Evolutionary conservation across 352 stramenopile genomes (phyloP).

Genomic region (Globisporangium orthogonon): DNA sequence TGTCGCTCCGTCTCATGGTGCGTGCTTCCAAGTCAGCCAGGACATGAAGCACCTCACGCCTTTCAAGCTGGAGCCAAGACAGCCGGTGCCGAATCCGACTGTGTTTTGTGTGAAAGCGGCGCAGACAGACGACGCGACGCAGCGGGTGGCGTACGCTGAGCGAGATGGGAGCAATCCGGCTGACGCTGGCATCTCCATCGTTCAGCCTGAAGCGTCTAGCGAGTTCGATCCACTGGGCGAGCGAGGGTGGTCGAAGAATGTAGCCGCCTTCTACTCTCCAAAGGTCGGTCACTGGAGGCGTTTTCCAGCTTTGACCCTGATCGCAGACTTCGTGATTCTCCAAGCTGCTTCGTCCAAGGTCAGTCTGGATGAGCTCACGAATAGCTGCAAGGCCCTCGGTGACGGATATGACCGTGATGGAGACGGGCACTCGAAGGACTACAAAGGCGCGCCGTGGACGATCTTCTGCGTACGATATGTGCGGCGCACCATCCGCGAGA

Average conservation of each 20-base stretch:
- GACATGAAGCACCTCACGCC: conserved; percentile 10
- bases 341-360: conserved; percentile 19
- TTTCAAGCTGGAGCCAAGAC: conserved; percentile 5
- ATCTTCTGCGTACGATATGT: conserved; percentile 36
- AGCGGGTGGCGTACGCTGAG: conserved; percentile 29
- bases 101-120: conserved; percentile 30
- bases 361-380: conserved; percentile 26
- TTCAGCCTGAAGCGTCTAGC: conserved; percentile 22
- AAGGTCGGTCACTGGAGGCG: conserved; percentile 21
- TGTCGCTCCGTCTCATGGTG: conserved; percentile 21
- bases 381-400: conserved; percentile 15
- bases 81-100: conserved; percentile 2
- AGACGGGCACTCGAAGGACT: conserved; percentile 41
- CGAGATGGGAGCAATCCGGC: conserved; percentile 6
- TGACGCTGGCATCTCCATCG: conserved; percentile 8
- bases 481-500: conserved; percentile 22
- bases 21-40: conserved; percentile 20
- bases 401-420: conserved; percentile 29
- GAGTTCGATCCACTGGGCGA: conserved; percentile 23
- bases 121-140: conserved; percentile 23
- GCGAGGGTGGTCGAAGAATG: conserved; percentile 24
- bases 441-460: conserved; percentile 30
- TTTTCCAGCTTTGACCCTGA: conserved; percentile 20
- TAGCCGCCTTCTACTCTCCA: conserved; percentile 14
- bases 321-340: conserved; percentile 28